phyloP scores from a whole-genome alignment of 306 rosid genomes.

The Castanea mollissima region DNA sequence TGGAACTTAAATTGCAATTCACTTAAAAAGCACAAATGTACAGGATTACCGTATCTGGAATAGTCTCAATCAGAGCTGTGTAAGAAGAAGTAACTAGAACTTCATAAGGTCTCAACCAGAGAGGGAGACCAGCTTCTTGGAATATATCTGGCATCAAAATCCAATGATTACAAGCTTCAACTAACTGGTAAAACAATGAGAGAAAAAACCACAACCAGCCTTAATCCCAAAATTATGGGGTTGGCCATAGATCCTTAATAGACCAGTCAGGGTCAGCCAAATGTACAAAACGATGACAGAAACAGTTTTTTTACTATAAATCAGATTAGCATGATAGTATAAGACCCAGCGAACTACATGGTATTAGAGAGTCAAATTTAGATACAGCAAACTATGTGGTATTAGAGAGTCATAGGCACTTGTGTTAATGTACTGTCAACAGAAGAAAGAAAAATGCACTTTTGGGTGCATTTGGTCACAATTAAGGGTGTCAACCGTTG shows the following conservation, averaged over 20 bases:
- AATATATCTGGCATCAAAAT: constrained; percentile 79
- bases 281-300: constrained; percentile 17
- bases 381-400: not conserved
- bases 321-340: not conserved
- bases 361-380: not conserved
- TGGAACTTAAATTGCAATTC: constrained; percentile 5
- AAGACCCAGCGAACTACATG: not conserved
- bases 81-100: constrained; percentile 93
- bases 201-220: constrained; percentile 17
- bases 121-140: constrained; percentile 99
- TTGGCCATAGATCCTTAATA: no score
- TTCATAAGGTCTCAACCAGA: constrained; percentile 99
- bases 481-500: not conserved
- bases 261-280: no score
- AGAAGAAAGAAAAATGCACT: not conserved
- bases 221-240: constrained; percentile 3
- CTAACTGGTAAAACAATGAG: constrained; percentile 19
- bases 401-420: not conserved
- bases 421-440: not conserved
- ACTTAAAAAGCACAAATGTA: not conserved
- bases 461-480: not conserved
- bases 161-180: constrained; percentile 34
- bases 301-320: not conserved
- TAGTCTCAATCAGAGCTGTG: constrained; percentile 96
- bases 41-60: constrained; percentile 87